Evolutionary conservation across 2,329 filamentous ascomycete species (phyloP), one percentile per base, ranked within the genome.

Genomic region (Cyclaneusma minus): DNA sequence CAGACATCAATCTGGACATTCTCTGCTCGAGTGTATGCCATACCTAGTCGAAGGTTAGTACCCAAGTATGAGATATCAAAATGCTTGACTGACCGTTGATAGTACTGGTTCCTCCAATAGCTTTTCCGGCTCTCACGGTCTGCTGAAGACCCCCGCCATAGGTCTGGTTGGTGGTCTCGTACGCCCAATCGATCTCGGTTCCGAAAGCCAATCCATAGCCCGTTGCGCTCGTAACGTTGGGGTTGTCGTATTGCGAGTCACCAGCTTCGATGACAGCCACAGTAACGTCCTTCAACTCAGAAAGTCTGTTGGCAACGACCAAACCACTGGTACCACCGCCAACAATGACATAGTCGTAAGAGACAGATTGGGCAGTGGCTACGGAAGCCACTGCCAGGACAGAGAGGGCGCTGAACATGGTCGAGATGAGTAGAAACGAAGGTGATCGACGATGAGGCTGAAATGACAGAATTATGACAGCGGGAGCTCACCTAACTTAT

Each of bases 301-400:
- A 47, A 24, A 62, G 36, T 8, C 54, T 40, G 14, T 48, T 48
- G 20, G 53, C 53, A 12, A 61, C 38, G 2, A 52, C 49, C 6
- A 62, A 44, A 18, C 58, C 58, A 22, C 52, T 55, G 13, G 49
- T 49, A 4, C 58, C 58, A 12, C 57, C 58, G 9, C 58, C 58
- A 16, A 59, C 43, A 20, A 62, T 39, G 7, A 60, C 36, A 30
- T 48, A 51, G 28, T 50, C 45, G 25, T 50, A 50, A 13, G 25
- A 19, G 16, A n/a, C n/a, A n/a, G n/a, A n/a, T n/a, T n/a, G n/a
- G n/a, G n/a, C n/a, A n/a, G n/a, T n/a, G n/a, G n/a, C n/a, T n/a
- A n/a, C n/a, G n/a, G n/a, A n/a, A n/a, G n/a, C n/a, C n/a, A n/a
- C n/a, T n/a, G n/a, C n/a, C n/a, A n/a, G n/a, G n/a, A n/a, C n/a